Evolutionary conservation across 2,329 filamentous ascomycete species (phyloP).

Genomic region (Coniella lustricola): DNA sequence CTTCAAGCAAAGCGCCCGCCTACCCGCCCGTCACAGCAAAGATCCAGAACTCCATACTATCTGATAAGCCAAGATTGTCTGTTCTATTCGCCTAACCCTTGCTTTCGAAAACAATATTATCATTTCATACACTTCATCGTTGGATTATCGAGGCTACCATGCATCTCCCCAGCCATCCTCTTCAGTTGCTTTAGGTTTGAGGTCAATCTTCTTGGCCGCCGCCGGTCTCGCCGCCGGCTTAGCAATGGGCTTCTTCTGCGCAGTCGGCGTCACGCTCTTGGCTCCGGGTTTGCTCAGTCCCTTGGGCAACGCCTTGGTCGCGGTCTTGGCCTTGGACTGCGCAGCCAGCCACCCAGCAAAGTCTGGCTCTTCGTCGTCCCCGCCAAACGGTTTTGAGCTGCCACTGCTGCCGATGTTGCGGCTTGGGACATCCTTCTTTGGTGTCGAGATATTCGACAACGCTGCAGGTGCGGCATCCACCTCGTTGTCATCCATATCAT

Average conservation of each 20-base stretch:
- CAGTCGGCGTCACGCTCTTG: constrained; percentile 26
- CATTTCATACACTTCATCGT: background rate
- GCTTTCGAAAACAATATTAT: constrained; percentile 7
- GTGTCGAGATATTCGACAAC: constrained; percentile 12
- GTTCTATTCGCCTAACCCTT: background rate
- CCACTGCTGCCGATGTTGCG: constrained; percentile 15
- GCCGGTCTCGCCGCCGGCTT: constrained; percentile 39
- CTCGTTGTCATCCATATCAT: constrained; percentile 39
- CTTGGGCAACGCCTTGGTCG: constrained; percentile 67
- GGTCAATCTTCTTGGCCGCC: constrained; percentile 60
- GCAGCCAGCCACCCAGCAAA: constrained; percentile 94
- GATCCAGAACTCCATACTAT: constrained; percentile 8
- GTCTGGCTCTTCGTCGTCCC: constrained; percentile 79
- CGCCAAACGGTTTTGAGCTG: constrained; percentile 53
- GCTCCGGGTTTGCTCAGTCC: constrained; percentile 60
- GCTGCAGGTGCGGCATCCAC: constrained; percentile 27
- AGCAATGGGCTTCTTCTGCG: constrained; percentile 34
- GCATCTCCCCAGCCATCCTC: constrained; percentile 59
- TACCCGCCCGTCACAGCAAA: background rate
- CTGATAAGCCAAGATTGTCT: constrained; percentile 3
- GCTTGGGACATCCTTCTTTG: constrained; percentile 20
- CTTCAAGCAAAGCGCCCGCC: no score
- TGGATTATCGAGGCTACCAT: constrained; percentile 37
- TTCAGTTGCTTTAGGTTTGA: constrained; percentile 54
- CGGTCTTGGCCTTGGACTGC: constrained; percentile 67